Percentiles rank a stretch among this genome's conserved stretches.
These are phyloP conservation scores for Kingdonia uniflora DNA, from an alignment of 164 flowering plant species.

Conservation along the genomic window DNA sequence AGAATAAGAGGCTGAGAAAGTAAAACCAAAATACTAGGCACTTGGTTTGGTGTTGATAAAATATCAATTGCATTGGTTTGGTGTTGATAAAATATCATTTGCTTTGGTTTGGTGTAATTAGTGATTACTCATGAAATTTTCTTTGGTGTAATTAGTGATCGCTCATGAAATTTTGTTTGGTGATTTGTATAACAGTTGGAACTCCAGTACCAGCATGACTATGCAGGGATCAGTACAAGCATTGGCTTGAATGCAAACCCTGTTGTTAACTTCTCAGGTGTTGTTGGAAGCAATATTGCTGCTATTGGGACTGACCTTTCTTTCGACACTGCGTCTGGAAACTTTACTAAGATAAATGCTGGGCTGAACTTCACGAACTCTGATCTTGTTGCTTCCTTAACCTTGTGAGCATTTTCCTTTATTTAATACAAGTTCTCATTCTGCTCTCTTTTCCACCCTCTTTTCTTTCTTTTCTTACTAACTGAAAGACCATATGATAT, in stretches of 20 bases:
- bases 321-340: conserved; percentile 57
- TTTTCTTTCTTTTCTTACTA: background rate
- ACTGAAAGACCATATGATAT: background rate
- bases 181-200: conserved; percentile 41
- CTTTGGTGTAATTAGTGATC: no score
- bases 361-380: conserved; percentile 41
- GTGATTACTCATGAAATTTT: no score
- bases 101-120: no score
- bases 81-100: no score
- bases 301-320: conserved; percentile 55
- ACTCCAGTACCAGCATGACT: conserved; percentile 62
- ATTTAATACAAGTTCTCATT: background rate
- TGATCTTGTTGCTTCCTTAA: conserved; percentile 59
- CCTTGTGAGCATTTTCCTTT: conserved; percentile 38
- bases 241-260: conserved; percentile 74
- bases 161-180: no score
- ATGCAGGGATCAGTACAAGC: conserved; percentile 63
- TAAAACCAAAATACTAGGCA: no score
- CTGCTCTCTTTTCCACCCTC: background rate
- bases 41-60: no score
- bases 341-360: conserved; percentile 50
- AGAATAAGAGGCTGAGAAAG: no score
- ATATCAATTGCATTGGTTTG: no score
- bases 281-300: conserved; percentile 36
- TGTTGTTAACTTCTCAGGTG: conserved; percentile 58